These are phyloP conservation scores for Achlya hypogyna DNA, from an alignment of 352 stramenopile genomes.

Conservation along the genomic window DNA sequence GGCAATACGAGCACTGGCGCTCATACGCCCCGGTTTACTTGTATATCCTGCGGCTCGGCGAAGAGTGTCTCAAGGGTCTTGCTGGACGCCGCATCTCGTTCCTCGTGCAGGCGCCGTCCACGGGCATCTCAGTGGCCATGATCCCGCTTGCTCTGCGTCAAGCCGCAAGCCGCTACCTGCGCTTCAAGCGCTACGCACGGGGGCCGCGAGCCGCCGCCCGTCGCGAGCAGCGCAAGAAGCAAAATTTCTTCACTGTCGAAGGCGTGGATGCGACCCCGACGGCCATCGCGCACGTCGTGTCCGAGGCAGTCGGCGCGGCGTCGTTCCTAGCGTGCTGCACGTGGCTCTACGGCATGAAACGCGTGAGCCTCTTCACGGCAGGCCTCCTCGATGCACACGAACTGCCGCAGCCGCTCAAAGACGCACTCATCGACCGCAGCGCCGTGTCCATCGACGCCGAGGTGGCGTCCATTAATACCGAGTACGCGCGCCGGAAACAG, in stretches of 20 bases:
- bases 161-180: conserved; percentile 72
- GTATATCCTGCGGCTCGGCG: conserved; percentile 66
- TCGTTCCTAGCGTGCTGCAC: conserved; percentile 54
- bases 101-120: background rate
- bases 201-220: conserved; percentile 49
- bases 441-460: conserved; percentile 8
- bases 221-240: conserved; percentile 48
- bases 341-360: conserved; percentile 18
- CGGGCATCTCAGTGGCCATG: background rate
- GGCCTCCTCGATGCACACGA: background rate
- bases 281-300: conserved; percentile 60
- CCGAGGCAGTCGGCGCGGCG: conserved; percentile 65
- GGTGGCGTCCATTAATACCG: background rate
- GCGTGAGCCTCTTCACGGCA: conserved; percentile 7
- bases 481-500: conserved; percentile 6
- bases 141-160: conserved; percentile 60
- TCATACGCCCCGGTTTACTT: conserved; percentile 73
- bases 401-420: background rate
- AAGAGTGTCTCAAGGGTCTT: conserved; percentile 75
- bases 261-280: conserved; percentile 51
- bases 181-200: conserved; percentile 75
- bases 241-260: conserved; percentile 73
- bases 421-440: conserved; percentile 2
- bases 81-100: conserved; percentile 45
- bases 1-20: conserved; percentile 64